Evolutionary conservation across 352 stramenopile genomes (phyloP), one percentile per base, ranked within the genome.

Genomic region (Thraustochytrium striatum): DNA sequence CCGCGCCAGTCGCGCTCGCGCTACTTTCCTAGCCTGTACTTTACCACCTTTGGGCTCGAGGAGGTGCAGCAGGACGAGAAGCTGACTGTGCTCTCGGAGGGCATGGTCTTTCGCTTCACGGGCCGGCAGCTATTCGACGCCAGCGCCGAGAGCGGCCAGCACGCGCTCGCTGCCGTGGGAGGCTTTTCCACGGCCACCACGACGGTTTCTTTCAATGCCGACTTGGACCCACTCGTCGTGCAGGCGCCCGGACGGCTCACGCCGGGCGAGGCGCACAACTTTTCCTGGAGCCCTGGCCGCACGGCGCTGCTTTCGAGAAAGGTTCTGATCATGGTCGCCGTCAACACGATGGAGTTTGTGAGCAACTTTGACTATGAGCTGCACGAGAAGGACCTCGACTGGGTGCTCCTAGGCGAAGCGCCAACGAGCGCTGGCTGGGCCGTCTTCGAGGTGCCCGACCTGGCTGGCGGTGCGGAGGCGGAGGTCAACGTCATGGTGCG

Each of bases 11-110:
- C 32, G 21, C 79, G n/a, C 28, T 13, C 28, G 0, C 38, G 70
- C 21, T 80, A 61, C 58, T 80, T 80, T 57, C 70, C 70, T 28
- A 80, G 41, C 70, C 33, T 80, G 5, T 70, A 73, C 47, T 80
- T 38, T 57, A 53, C 55, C 47, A 55, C 47, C 16, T 25, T 55
- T 21, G 25, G 25, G 16, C 25, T 55, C 16, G 47, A 21, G 16
- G 47, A 55, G 16, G 47, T 21, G 47, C 47, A 55, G 47, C 47
- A 21, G 47, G 25, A 55, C 47, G 47, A 55, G 25, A 55, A 21
- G 16, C 25, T 55, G 25, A 16, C 47, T 21, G 25, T 25, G 16
- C 25, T 25, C 16, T 55, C 47, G 47, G 25, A 25, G 25, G 25
- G 25, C 47, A 55, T 55, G 47, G 25, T 25, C 25, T 55, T 55